A percentile compares a stretch with the other conserved stretches of the same genome.
These are phyloP conservation scores for Magnusiomyces fungicola DNA, from an alignment of 1,139 yeast genomes.

Conservation along the genomic window DNA sequence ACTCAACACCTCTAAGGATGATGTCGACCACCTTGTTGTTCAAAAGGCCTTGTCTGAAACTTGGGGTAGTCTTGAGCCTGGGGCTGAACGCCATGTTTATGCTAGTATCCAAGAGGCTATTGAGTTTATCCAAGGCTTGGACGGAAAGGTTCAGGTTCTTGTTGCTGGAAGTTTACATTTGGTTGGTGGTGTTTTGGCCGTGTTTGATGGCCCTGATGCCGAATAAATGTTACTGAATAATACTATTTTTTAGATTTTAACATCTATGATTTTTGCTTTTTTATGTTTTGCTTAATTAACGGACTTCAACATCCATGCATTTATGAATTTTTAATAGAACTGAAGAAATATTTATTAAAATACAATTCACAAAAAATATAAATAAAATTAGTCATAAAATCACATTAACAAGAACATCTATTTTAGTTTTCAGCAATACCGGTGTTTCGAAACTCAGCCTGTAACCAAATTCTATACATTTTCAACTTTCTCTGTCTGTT, in stretches of 20 bases:
- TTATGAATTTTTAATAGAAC: too few species aligned
- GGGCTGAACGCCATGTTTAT: conserved; percentile 47
- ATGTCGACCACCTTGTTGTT: conserved; percentile 70
- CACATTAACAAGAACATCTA: not conserved
- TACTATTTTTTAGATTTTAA: too few species aligned
- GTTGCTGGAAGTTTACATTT: conserved; percentile 92
- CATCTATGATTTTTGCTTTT: too few species aligned
- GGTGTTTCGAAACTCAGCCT: conserved; percentile 60
- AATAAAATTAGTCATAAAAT: not conserved
- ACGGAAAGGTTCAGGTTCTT: conserved; percentile 51
- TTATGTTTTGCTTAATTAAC: too few species aligned
- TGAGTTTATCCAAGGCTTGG: conserved; percentile 41
- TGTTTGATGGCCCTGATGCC: conserved; percentile 44
- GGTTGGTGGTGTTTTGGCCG: conserved; percentile 90
- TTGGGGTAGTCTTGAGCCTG: conserved; percentile 54
- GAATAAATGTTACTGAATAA: not conserved
- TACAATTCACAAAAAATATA: too few species aligned
- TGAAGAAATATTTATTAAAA: too few species aligned
- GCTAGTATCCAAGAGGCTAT: conserved; percentile 73
- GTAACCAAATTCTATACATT: conserved; percentile 97
- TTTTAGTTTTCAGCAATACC: not conserved
- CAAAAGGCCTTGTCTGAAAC: conserved; percentile 65
- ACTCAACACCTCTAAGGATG: conserved; percentile 68
- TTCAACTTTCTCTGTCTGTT: conserved; percentile 86
- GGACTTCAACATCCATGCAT: too few species aligned